Conservation (phyloP, 129 eudicot species). For the Arctium minus region DNA sequence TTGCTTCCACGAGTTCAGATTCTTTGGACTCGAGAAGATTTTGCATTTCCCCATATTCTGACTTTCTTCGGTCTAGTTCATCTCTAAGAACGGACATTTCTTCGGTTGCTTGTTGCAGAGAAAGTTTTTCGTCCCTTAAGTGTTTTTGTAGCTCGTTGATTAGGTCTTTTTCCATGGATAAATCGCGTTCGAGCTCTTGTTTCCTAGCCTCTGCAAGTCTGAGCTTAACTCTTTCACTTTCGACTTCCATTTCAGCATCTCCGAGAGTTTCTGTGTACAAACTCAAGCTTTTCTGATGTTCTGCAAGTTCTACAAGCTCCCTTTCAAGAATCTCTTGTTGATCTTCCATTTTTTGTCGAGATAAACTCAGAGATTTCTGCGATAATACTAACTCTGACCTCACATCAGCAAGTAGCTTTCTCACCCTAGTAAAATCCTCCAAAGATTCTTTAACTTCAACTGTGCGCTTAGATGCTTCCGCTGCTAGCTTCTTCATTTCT, state of each 20-base stretch:
- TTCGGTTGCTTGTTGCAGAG: conserved; percentile 42
- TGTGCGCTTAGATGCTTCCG: conserved; percentile 41
- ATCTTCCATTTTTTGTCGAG: conserved; percentile 55
- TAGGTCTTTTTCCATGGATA: conserved; percentile 64
- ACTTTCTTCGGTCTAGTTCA: conserved; percentile 44
- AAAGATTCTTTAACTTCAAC: conserved; percentile 42
- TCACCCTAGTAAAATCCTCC: conserved; percentile 70
- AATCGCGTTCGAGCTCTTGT: conserved; percentile 66
- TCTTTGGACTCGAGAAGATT: conserved; percentile 57
- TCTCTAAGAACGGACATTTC: conserved; percentile 51
- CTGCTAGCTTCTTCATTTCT: conserved; percentile 53
- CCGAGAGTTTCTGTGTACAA: conserved; percentile 46
- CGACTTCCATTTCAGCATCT: conserved; percentile 65
- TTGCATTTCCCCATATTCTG: conserved; percentile 44
- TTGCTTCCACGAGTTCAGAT: conserved; percentile 72
- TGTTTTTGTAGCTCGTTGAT: conserved; percentile 46
- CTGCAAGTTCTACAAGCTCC: conserved; percentile 52
- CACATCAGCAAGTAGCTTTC: conserved; percentile 60
- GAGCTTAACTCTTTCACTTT: conserved; percentile 71
- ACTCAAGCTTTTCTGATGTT: conserved; percentile 38
- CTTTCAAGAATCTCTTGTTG: conserved; percentile 59
- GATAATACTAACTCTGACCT: conserved; percentile 69
- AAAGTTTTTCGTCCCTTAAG: conserved; percentile 47
- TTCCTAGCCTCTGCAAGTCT: conserved; percentile 62
- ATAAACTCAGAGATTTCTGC: conserved; percentile 56